Evolutionary conservation across 176 grass and related monocot species (phyloP), one percentile per base, ranked within the genome.

Genomic region (Saccharum spontaneum): DNA sequence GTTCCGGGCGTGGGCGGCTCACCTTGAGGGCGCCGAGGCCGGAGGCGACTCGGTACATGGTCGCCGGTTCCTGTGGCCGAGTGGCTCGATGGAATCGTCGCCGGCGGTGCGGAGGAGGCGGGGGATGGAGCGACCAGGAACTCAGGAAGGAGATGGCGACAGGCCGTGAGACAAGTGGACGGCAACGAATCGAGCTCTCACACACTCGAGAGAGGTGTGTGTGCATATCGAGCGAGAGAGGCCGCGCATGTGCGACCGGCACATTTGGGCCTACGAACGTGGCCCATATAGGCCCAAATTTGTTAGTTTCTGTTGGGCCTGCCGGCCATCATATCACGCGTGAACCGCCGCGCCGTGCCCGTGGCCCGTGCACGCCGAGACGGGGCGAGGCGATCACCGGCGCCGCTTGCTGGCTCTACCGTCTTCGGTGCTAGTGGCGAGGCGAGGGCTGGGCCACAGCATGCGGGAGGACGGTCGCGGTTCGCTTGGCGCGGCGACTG

Each of bases 11-110:
- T 37, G 55, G 48, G 75, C n/a, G 68, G 81, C 90, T 67, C 66
- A 98, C 97, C 93, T 98, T 92, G 88, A 94, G 84, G 67, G 91
- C 75, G 9, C 87, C 76, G 91, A 98, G 86, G 78, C 79, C 81
- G 50, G 91, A 94, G 18, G 83, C 70, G 49, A 88, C 81, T 40
- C 90, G 83, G 86, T 95, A 92, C 97, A 98, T 98, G 89, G 57
- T 61, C 80, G 49, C 24, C 31, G 52, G 38, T 39, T 71, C 66
- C 61, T 60, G 79, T 30, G 36, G 76, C 67, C 18, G 74, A 43
- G 39, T 44, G 14, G 67, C 36, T 79, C 65, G 83, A 38, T 33
- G 72, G 70, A 12, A 22, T 55, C 12, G 83, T 84, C 71, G 46
- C 76, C 87, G 85, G 44, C 83, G 77, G 84, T 50, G 80, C 71